Evolutionary conservation across 352 stramenopile genomes (phyloP).

Genomic region (Phytophthora megakarya): DNA sequence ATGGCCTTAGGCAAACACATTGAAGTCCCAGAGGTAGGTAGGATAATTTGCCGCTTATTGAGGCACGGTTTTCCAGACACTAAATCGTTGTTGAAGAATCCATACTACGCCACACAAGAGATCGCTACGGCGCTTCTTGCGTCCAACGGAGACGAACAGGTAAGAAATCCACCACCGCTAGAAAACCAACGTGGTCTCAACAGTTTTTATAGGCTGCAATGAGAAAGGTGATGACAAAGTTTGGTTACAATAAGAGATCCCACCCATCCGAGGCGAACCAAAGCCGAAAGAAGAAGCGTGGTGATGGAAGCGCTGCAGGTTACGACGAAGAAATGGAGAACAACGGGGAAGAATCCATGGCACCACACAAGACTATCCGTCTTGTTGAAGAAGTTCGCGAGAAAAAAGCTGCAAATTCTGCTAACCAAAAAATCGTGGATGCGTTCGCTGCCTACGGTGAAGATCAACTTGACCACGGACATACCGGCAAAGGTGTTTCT

Average conservation of each 20-base stretch:
- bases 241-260: constrained; percentile 30
- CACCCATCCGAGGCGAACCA: constrained; percentile 11
- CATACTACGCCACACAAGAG: constrained; percentile 24
- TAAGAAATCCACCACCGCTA: constrained; percentile 9
- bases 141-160: constrained; percentile 37
- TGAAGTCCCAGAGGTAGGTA: constrained; percentile 31
- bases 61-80: neutral
- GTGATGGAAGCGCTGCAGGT: constrained; percentile 8
- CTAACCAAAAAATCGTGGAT: constrained; percentile 82
- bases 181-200: neutral
- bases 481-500: constrained; percentile 77
- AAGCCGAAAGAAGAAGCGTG: constrained; percentile 30
- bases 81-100: constrained; percentile 23
- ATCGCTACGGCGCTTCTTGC: constrained; percentile 33
- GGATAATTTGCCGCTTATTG: neutral
- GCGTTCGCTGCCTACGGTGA: constrained; percentile 71
- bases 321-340: constrained; percentile 16
- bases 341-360: constrained; percentile 38
- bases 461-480: constrained; percentile 56
- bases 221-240: constrained; percentile 35
- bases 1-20: constrained; percentile 25
- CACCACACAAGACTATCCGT: constrained; percentile 59
- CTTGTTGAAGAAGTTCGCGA: constrained; percentile 62
- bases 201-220: constrained; percentile 26
- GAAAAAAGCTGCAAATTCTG: constrained; percentile 42